These are phyloP conservation scores for Pyrus hybrid DNA, from an alignment of 331 rosid species.

Conservation along the genomic window DNA sequence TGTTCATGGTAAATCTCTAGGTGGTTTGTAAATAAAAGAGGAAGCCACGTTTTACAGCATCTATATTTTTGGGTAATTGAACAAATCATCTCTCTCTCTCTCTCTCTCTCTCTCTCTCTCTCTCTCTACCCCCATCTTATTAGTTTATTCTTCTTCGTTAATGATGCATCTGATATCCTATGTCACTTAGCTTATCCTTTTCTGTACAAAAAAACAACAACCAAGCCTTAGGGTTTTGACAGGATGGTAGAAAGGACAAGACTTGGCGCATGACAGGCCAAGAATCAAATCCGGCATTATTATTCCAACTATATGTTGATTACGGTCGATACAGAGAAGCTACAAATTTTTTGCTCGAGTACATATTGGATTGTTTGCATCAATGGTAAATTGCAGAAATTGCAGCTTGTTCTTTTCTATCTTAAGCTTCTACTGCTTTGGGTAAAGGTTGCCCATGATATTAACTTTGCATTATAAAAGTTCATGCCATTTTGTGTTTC, in stretches of 20 bases:
- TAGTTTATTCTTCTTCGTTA: background rate
- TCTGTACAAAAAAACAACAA: too few species aligned
- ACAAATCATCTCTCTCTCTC: background rate
- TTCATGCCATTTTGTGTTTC: background rate
- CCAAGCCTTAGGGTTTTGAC: too few species aligned
- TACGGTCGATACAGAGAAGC: slow-evolving; percentile 86
- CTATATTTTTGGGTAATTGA: background rate
- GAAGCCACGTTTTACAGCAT: background rate
- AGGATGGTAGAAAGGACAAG: slow-evolving; percentile 62
- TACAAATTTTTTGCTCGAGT: slow-evolving; percentile 70
- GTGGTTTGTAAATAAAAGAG: background rate
- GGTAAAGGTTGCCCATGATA: background rate
- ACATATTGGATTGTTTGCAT: slow-evolving; percentile 61
- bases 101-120: background rate
- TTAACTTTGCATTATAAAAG: background rate
- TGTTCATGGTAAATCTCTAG: slow-evolving; percentile 68
- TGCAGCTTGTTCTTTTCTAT: background rate
- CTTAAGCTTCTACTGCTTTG: background rate
- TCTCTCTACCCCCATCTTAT: too few species aligned
- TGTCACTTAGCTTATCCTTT: background rate
- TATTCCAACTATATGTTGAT: slow-evolving; percentile 68
- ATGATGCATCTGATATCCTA: background rate
- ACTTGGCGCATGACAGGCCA: slow-evolving; percentile 72
- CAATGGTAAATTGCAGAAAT: slow-evolving; percentile 41
- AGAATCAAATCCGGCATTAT: slow-evolving; percentile 77